Base-by-base conservation (phyloP, 2,329 filamentous ascomycete species). In the Monosporascus cannonballus region DNA sequence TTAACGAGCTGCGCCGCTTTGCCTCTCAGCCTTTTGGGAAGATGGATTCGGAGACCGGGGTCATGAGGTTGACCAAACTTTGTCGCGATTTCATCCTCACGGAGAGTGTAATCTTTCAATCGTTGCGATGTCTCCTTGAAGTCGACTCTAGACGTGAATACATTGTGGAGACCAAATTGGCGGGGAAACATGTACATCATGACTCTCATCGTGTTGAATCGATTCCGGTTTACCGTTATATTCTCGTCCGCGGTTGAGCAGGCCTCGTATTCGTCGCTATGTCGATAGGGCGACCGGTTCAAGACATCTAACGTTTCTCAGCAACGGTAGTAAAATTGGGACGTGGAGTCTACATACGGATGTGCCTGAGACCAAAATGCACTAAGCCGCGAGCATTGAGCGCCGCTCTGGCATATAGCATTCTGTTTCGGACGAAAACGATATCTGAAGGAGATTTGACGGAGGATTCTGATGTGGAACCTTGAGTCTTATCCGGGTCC, bases 131-230 rank as follows among this genome's bases (percentile, higher is more conserved):
- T 93, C 62, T 89, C 81, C 48, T 72, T 78, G 22, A 65, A 67
- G 65, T 94, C 80, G 17, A 87, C 77, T 3, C 74, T 71, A 5
- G 85, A 89, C 0, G 85, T 90, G 66, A 97, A 96, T n/a, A 87
- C 90, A 69, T 97, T 99, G 65, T 96, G 90, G 3, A 99, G 74
- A 15, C 83, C 83, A 64, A 96, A 97, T 64, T 97, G 92, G 11
- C 86, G 80, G 34, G 94, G 94, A 61, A 99, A 99, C 1, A 99
- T 85, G 69, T 97, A 93, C 76, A 93, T 94, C 80, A 96, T 83
- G 20, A 96, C 71, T 60, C 87, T 89, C 11, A 84, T 64, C 0
- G 84, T 88, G 56, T 86, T 79, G 14, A 70, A 64, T 1, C 74
- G 62, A 60, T 80, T 72, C 38, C 72, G 61, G 37, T 47, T 48